phyloP scores from a whole-genome alignment of 1,284 basidiomycete species.

The Papiliotrema laurentii region DNA sequence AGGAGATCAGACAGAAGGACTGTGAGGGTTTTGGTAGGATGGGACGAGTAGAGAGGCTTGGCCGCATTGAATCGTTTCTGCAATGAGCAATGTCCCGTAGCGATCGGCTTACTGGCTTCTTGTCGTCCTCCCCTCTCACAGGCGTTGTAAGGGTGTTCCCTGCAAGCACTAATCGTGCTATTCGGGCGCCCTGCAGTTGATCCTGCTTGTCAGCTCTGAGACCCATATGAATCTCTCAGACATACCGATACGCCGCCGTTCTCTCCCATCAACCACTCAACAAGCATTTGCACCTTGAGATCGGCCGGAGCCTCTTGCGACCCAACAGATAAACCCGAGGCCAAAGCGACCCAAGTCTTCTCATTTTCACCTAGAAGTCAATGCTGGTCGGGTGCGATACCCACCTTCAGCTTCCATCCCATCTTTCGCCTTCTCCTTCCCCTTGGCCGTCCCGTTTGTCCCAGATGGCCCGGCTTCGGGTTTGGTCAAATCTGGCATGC shows the following conservation, averaged over 20 bases:
- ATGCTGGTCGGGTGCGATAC: too few species aligned
- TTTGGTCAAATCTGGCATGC: conserved; percentile 62
- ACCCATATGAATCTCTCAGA: background rate
- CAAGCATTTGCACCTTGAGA: conserved; percentile 69
- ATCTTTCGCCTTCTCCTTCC: conserved; percentile 43
- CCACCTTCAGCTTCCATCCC: conserved; percentile 23
- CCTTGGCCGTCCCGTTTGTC: conserved; percentile 37
- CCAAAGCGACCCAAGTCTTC: conserved; percentile 69
- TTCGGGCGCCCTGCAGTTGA: conserved; percentile 60
- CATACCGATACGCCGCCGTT: conserved; percentile 60
- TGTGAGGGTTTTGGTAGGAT: conserved; percentile 69
- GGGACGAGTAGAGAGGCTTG: conserved; percentile 58
- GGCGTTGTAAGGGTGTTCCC: conserved; percentile 74
- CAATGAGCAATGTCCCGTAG: background rate
- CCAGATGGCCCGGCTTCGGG: conserved; percentile 31
- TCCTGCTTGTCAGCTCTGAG: conserved; percentile 49
- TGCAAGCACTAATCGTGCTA: conserved; percentile 77
- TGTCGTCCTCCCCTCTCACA: conserved; percentile 51
- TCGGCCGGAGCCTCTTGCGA: conserved; percentile 58
- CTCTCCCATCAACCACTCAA: conserved; percentile 85
- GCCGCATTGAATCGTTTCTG: conserved; percentile 50
- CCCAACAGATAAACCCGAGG: conserved; percentile 75
- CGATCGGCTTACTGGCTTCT: conserved; percentile 55
- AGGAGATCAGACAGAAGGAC: conserved; percentile 65
- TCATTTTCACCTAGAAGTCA: conserved; percentile 11